phyloP scores from a whole-genome alignment of 2,329 filamentous ascomycete species.

The Trichoderma harzianum region DNA sequence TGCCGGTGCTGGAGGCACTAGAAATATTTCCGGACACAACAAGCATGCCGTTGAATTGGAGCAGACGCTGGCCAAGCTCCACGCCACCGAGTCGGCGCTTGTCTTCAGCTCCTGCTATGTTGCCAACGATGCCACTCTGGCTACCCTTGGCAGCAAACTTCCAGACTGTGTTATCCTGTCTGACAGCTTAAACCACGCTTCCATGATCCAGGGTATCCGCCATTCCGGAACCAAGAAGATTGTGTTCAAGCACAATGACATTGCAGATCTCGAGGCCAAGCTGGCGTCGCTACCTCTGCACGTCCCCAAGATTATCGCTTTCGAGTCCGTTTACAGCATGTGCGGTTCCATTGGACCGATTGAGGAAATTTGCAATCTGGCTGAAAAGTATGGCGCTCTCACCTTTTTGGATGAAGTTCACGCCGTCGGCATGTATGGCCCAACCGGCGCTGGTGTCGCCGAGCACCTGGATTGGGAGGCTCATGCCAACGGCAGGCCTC shows the following conservation, averaged over 20 bases:
- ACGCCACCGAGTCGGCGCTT: slow-evolving; percentile 86
- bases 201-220: slow-evolving; percentile 98
- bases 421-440: slow-evolving; percentile 98
- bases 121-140: slow-evolving; percentile 93
- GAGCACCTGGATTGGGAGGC: slow-evolving; percentile 95
- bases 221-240: slow-evolving; percentile 96
- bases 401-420: slow-evolving; percentile 99
- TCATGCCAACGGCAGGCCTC: slow-evolving; percentile 69
- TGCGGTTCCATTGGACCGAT: slow-evolving; percentile 96
- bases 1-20: slow-evolving; percentile 88
- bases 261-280: slow-evolving; percentile 90
- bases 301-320: slow-evolving; percentile 95
- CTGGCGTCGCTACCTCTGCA: slow-evolving; percentile 80
- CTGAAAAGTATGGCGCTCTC: slow-evolving; percentile 95
- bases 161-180: slow-evolving; percentile 97
- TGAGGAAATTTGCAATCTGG: slow-evolving; percentile 90
- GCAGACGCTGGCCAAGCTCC: slow-evolving; percentile 75
- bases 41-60: slow-evolving; percentile 87
- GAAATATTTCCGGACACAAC: slow-evolving; percentile 98
- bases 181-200: slow-evolving; percentile 95
- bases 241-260: slow-evolving; percentile 97
- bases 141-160: slow-evolving; percentile 93
- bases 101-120: slow-evolving; percentile 99
- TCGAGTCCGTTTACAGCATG: slow-evolving; percentile 99
- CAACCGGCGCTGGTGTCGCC: slow-evolving; percentile 89